A percentile compares a stretch with the other conserved stretches of the same genome.
Evolutionary conservation across 1,284 basidiomycete species (phyloP).

Genomic region (Rhodotorula sp.): DNA sequence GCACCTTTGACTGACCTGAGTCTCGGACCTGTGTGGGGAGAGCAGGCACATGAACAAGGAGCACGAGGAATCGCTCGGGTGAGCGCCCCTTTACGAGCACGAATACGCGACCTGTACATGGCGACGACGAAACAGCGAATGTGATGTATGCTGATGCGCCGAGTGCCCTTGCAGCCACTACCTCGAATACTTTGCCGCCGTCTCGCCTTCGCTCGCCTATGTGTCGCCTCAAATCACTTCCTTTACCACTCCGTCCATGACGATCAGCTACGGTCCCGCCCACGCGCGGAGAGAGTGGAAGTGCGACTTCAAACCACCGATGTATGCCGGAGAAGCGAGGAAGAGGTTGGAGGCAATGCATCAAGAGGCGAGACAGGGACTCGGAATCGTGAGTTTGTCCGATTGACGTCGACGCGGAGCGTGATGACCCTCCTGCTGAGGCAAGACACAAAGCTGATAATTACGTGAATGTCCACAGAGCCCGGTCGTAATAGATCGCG

Average conservation of each 20-base stretch:
- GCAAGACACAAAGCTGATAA: neutral
- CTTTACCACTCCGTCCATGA: slow-evolving; percentile 18
- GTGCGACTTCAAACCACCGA: slow-evolving; percentile 21
- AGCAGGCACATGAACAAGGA: slow-evolving; percentile 28
- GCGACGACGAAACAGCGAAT: neutral
- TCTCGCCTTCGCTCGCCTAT: slow-evolving; percentile 1
- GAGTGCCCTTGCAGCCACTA: slow-evolving; percentile 9
- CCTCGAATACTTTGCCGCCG: slow-evolving; percentile 16
- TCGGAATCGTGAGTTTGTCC: slow-evolving; percentile 22
- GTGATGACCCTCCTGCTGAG: neutral
- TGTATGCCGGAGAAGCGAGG: slow-evolving; percentile 29
- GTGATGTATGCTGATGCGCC: too few relatives aligned
- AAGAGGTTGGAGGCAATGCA: slow-evolving; percentile 31
- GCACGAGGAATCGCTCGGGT: slow-evolving; percentile 20
- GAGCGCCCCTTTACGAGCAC: neutral
- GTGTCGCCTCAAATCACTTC: slow-evolving; percentile 14
- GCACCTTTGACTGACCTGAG: accelerated
- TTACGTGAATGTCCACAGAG: neutral
- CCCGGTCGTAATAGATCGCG: slow-evolving; percentile 2
- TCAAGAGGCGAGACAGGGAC: slow-evolving; percentile 9
- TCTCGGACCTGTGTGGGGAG: too few relatives aligned
- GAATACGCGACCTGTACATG: too few relatives aligned
- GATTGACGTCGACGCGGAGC: neutral
- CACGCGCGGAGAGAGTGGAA: slow-evolving; percentile 3
- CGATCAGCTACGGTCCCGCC: slow-evolving; percentile 16